A percentile compares a stretch with the other conserved stretches of the same genome.
These are phyloP conservation scores for Tetradesmus obliquus DNA, from an alignment of 139 green algal genomes.

Conservation along the genomic window DNA sequence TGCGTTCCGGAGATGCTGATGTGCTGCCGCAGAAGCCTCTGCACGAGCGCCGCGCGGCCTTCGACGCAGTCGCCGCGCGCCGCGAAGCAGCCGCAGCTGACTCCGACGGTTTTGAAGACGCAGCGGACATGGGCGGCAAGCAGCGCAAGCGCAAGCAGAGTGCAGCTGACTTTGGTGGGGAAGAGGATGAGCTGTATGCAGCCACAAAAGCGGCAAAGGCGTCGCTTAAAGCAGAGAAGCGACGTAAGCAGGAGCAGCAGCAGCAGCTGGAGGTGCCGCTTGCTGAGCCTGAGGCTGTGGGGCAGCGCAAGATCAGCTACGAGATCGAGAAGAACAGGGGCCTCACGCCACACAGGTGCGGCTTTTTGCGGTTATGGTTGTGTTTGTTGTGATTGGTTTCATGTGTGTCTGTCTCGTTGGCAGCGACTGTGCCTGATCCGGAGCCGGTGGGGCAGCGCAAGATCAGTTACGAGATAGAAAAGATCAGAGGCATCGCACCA, in stretches of 20 bases:
- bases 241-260: constrained; percentile 31
- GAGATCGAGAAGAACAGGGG: constrained; percentile 97
- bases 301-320: constrained; percentile 71
- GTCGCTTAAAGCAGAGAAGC: neutral
- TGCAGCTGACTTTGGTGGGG: constrained; percentile 36
- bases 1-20: constrained; percentile 60
- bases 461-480: neutral
- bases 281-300: constrained; percentile 57
- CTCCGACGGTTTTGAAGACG: constrained; percentile 33
- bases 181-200: constrained; percentile 85
- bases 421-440: no score
- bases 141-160: constrained; percentile 32
- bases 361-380: neutral
- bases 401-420: no score
- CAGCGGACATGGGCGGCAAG: constrained; percentile 7
- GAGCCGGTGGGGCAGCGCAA: neutral
- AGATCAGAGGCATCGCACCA: neutral
- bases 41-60: constrained; percentile 76
- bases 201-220: constrained; percentile 56
- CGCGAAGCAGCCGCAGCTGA: constrained; percentile 37
- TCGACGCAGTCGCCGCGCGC: constrained; percentile 71
- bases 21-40: constrained; percentile 66
- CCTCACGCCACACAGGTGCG: constrained; percentile 91
- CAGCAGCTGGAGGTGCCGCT: constrained; percentile 64
- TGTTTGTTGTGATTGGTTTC: neutral